These are phyloP conservation scores for Jacaranda copaia DNA, from an alignment of 257 asterid species.

Conservation along the genomic window DNA sequence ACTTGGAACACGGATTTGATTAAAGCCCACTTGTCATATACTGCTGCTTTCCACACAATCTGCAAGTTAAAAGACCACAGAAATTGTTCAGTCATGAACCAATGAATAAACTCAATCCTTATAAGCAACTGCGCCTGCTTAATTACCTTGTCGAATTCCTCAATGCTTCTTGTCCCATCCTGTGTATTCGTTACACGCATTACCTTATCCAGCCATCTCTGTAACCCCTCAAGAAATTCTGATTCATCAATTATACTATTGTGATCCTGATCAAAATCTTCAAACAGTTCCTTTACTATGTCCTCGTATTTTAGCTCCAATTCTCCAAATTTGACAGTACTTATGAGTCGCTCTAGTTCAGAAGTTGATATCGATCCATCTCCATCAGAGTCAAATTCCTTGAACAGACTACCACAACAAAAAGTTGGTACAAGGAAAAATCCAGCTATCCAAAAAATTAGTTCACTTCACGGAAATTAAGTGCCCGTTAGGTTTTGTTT, in stretches of 20 bases:
- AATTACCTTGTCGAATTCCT: slow-evolving; percentile 44
- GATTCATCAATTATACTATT: slow-evolving; percentile 43
- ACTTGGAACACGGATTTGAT: slow-evolving; percentile 47
- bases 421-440: neutral
- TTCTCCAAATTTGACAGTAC: slow-evolving; percentile 50
- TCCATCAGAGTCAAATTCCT: slow-evolving; percentile 39
- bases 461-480: too few species aligned
- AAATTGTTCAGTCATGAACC: too few species aligned
- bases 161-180: slow-evolving; percentile 31
- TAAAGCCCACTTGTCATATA: slow-evolving; percentile 36
- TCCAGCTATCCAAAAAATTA: too few species aligned
- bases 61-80: too few species aligned
- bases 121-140: neutral
- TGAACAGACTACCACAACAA: slow-evolving; percentile 52
- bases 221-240: slow-evolving; percentile 50
- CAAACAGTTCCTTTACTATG: slow-evolving; percentile 43
- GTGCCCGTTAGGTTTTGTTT: too few species aligned
- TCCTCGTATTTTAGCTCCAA: slow-evolving; percentile 41
- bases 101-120: too few species aligned
- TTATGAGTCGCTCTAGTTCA: slow-evolving; percentile 51
- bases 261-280: slow-evolving; percentile 46
- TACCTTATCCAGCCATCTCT: slow-evolving; percentile 50
- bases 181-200: slow-evolving; percentile 35
- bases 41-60: slow-evolving; percentile 47
- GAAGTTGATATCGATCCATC: slow-evolving; percentile 40